phyloP scores from a whole-genome alignment of 176 grass and related monocot genomes.

The Eremochloa ophiuroides region DNA sequence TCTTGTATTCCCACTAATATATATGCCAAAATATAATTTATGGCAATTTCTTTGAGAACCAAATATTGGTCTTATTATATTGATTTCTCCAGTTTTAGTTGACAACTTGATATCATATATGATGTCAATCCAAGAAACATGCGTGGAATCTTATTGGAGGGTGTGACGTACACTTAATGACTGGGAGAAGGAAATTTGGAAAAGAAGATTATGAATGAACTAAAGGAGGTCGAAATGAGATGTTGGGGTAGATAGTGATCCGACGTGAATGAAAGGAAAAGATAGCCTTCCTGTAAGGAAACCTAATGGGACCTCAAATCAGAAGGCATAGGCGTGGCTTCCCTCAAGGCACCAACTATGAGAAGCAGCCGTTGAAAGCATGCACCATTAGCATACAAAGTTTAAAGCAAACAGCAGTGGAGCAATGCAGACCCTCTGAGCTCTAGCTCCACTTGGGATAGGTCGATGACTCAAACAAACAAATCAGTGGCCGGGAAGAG shows the following conservation, averaged over 20 bases:
- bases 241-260: slow-evolving; percentile 22
- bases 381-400: neutral
- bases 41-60: too few species aligned
- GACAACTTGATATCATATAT: neutral
- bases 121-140: neutral
- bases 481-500: neutral
- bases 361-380: neutral
- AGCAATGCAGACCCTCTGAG: neutral
- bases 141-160: neutral
- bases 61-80: neutral
- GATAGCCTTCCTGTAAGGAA: neutral
- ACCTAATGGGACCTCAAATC: neutral
- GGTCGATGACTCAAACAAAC: neutral
- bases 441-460: neutral
- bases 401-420: slow-evolving; percentile 15
- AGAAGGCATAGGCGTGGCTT: slow-evolving; percentile 12
- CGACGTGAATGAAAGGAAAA: slow-evolving; percentile 6
- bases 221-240: slow-evolving; percentile 2
- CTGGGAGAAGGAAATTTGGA: slow-evolving; percentile 17
- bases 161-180: neutral
- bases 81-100: neutral
- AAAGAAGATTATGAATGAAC: slow-evolving; percentile 18
- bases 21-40: neutral
- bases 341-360: slow-evolving; percentile 20
- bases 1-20: neutral